Percentiles rank a stretch among this genome's conserved stretches.
Evolutionary conservation across 208 protist genomes (phyloP).

Genomic region (Trypanosoma mega): DNA sequence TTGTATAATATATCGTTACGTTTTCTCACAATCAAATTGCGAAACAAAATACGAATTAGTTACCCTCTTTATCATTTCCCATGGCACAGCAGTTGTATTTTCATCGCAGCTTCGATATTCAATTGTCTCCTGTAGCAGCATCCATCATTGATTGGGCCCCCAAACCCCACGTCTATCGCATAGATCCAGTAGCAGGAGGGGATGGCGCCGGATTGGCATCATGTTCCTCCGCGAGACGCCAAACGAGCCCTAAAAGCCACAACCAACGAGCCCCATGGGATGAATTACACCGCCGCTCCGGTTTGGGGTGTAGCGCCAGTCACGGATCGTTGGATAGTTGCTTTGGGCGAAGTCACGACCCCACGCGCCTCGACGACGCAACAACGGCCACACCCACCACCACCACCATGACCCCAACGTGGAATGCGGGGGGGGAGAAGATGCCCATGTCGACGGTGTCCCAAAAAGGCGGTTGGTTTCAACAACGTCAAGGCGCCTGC

Average conservation of each 20-base stretch:
- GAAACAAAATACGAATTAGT: too few relatives aligned
- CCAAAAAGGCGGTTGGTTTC: not conserved
- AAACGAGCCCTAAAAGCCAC: not conserved
- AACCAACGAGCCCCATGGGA: not conserved
- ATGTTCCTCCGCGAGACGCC: not conserved
- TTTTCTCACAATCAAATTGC: too few relatives aligned
- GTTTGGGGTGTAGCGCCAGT: not conserved
- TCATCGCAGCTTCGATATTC: conserved; percentile 76
- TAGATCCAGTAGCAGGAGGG: too few relatives aligned
- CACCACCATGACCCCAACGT: too few relatives aligned
- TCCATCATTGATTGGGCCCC: conserved; percentile 72
- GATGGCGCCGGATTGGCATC: not conserved
- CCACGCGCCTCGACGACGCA: too few relatives aligned
- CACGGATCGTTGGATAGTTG: not conserved
- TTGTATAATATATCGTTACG: too few relatives aligned
- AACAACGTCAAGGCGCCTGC: not conserved
- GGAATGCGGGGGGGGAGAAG: too few relatives aligned
- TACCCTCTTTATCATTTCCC: too few relatives aligned
- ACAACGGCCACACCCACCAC: too few relatives aligned
- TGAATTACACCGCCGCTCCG: not conserved
- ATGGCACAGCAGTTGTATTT: conserved; percentile 63
- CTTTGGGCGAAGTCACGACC: not conserved
- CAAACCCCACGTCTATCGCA: conserved; percentile 10
- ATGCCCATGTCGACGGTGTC: too few relatives aligned
- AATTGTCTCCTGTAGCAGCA: conserved; percentile 53